Base-by-base conservation (phyloP, 345 rosid genomes). In the Eutrema heterophyllum region DNA sequence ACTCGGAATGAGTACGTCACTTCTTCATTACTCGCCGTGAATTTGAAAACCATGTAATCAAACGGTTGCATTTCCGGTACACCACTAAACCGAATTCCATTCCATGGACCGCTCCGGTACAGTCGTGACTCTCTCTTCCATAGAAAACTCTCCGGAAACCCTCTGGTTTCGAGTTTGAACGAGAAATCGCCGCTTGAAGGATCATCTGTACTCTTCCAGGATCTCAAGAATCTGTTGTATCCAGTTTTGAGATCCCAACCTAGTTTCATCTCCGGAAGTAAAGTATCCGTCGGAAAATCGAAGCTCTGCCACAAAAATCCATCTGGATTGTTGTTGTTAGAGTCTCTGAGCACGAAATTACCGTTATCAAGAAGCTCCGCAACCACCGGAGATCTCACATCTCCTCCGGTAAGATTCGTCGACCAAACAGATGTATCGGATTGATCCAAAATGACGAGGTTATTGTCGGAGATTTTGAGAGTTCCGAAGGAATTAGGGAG, bases 51-150 rank as follows among this genome's bases (percentile, higher is more conserved):
- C 6, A 94, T 80, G 70, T 81, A 50, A 54, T 73, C 73, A 0
- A 79, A 45, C 8, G 93, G 84, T 64, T 81, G 16, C 98, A 91
- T 94, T 45, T 94, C 96, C 45, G 97, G 94, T 52, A 84, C 89
- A 16, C 94, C 96, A 38, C 92, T 86, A 70, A 89, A 89, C 62
- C 85, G 69, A 5, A 73, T 1, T 5, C 97, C 97, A 56, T 89
- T 84, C 97, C 94, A 93, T 0, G 96, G 84, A 18, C 97, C 98
- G 41, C 88, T 83, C 40, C 94, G 73, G 66, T 66, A 82, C 30
- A 51, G 8, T 65, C 14, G 72, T 4, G 16, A 13, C 8, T 72
- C 77, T 16, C 59, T 50, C 10, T 70, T 72, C 80, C 66, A 71
- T 9, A 94, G n/a, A 38, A 84, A 88, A 14, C 41, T 0, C 67